Evolutionary conservation across 225 moss, liverwort and hornwort genomes (phyloP).

Genomic region (Bryoerythrophyllum caledonicum): DNA sequence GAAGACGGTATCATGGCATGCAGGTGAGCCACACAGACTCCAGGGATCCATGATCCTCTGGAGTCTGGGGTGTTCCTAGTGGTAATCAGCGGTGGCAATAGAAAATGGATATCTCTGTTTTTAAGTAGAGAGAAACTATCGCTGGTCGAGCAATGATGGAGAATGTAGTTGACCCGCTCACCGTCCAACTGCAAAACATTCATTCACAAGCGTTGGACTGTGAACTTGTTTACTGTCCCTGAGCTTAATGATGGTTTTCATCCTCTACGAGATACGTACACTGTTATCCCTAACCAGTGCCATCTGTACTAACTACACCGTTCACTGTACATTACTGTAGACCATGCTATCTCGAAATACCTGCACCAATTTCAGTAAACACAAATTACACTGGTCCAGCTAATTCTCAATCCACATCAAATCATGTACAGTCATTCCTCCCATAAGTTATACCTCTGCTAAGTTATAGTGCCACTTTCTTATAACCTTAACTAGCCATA

Average conservation of each 20-base stretch:
- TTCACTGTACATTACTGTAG: too few relatives aligned
- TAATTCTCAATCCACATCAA: too few relatives aligned
- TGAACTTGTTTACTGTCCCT: constrained; percentile 1
- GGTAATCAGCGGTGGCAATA: background rate
- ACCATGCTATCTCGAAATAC: too few relatives aligned
- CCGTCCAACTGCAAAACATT: constrained; percentile 28
- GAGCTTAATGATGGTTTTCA: background rate
- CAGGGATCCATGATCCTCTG: too few relatives aligned
- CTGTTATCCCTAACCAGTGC: too few relatives aligned
- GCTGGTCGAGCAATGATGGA: constrained; percentile 27
- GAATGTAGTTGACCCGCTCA: constrained; percentile 30
- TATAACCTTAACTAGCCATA: too few relatives aligned
- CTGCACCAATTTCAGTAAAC: too few relatives aligned
- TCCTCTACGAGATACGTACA: background rate
- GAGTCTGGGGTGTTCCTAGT: background rate
- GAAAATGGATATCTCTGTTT: background rate
- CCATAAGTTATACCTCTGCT: too few relatives aligned
- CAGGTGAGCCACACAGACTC: background rate
- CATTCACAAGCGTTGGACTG: constrained; percentile 15
- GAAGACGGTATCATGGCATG: background rate
- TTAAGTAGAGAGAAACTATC: background rate
- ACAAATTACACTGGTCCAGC: too few relatives aligned
- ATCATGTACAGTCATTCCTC: too few relatives aligned
- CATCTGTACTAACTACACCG: too few relatives aligned
- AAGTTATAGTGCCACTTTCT: too few relatives aligned